Evolutionary conservation across 306 rosid species (phyloP).

Genomic region (Geum urbanum): DNA sequence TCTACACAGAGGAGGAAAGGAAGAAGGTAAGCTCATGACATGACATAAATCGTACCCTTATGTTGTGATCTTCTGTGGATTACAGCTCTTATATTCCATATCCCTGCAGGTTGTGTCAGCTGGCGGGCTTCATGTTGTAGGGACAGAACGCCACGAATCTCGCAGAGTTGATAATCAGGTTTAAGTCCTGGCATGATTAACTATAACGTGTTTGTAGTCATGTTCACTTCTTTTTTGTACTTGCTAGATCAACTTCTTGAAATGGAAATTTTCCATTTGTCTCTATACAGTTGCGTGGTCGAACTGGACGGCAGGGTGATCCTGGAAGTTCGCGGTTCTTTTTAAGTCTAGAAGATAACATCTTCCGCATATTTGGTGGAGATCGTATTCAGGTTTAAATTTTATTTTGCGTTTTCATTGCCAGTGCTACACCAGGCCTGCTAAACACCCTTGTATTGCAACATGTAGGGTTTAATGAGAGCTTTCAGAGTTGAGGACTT

Average conservation of each 20-base stretch:
- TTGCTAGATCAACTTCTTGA: constrained; percentile 17
- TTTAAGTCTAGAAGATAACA: constrained; percentile 94
- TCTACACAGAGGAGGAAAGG: constrained; percentile 84
- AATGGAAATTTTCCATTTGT: constrained; percentile 24
- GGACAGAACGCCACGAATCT: constrained; percentile 95
- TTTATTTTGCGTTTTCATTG: constrained; percentile 19
- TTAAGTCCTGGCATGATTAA: constrained; percentile 18
- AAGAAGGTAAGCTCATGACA: constrained; percentile 52
- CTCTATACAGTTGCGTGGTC: constrained; percentile 72
- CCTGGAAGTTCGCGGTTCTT: constrained; percentile 97
- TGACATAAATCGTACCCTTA: constrained; percentile 13
- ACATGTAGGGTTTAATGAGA: constrained; percentile 80
- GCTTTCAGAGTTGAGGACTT: constrained; percentile 98
- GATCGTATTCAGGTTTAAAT: constrained; percentile 80
- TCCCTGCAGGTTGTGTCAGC: constrained; percentile 78
- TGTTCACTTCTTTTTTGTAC: constrained; percentile 9
- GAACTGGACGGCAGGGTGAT: constrained; percentile 96
- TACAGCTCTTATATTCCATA: constrained; percentile 18
- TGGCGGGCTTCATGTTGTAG: constrained; percentile 96
- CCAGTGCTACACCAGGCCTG: constrained; percentile 22
- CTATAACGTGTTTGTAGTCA: constrained; percentile 13
- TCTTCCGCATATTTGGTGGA: constrained; percentile 95
- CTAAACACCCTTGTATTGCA: constrained; percentile 20
- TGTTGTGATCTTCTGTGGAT: constrained; percentile 21
- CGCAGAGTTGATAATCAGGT: constrained; percentile 97